Evolutionary conservation across 352 stramenopile species (phyloP).

Genomic region (Ophiocytium majus): DNA sequence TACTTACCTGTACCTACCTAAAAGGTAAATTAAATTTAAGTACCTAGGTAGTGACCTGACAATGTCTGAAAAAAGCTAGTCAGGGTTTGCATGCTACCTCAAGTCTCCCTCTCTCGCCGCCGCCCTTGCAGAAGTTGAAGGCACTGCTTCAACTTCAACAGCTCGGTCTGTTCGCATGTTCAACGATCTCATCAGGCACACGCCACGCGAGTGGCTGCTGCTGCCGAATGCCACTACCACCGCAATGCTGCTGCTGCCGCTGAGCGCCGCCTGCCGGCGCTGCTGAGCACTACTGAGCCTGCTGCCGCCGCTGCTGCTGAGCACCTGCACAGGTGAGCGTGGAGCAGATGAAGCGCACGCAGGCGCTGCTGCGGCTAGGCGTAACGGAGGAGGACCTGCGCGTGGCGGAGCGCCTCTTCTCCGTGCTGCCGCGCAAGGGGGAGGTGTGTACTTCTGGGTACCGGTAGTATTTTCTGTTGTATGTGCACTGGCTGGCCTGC

Average conservation of each 20-base stretch:
- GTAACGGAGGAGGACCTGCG: conserved; percentile 42
- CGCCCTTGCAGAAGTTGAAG: too few relatives aligned
- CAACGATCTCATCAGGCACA: too few relatives aligned
- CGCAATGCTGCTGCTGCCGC: background rate
- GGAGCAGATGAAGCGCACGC: conserved; percentile 45
- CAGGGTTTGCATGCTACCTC: too few relatives aligned
- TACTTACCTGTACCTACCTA: too few relatives aligned
- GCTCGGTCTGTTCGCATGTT: too few relatives aligned
- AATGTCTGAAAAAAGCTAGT: too few relatives aligned
- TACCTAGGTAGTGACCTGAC: too few relatives aligned
- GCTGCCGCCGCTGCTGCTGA: background rate
- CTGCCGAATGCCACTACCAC: background rate
- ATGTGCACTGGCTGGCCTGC: too few relatives aligned
- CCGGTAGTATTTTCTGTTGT: too few relatives aligned
- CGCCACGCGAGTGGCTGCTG: background rate
- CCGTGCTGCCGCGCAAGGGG: conserved; percentile 23
- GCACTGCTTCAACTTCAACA: too few relatives aligned
- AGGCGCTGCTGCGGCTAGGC: conserved; percentile 43
- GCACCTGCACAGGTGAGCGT: conserved; percentile 24
- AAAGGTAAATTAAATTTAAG: too few relatives aligned
- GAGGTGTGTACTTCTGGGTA: background rate
- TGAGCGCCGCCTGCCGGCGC: background rate
- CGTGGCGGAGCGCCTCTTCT: conserved; percentile 27
- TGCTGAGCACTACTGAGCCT: background rate
- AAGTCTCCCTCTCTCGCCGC: too few relatives aligned